These are phyloP conservation scores for Yamadazyma philogaea DNA, from an alignment of 805 yeast genomes.

Conservation along the genomic window DNA sequence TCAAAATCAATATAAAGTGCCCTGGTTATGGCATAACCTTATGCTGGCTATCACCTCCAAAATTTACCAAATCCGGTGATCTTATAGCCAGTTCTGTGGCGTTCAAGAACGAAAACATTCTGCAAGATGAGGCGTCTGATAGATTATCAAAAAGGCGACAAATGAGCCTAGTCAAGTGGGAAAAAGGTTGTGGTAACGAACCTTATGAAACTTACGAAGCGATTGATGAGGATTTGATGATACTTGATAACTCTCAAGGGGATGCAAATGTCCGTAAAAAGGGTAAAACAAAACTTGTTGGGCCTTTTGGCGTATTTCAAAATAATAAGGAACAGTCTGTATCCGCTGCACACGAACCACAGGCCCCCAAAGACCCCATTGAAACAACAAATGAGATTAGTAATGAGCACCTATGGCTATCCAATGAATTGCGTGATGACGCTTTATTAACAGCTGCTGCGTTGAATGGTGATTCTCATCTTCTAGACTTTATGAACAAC, in stretches of 20 bases:
- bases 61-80: conserved; percentile 27
- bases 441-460: conserved; percentile 75
- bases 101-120: conserved; percentile 20
- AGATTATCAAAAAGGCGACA: conserved; percentile 62
- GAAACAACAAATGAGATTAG: conserved; percentile 1
- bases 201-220: conserved; percentile 75
- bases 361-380: conserved; percentile 4
- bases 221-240: conserved; percentile 67
- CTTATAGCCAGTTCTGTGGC: conserved; percentile 29
- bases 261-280: conserved; percentile 31
- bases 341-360: conserved; percentile 9
- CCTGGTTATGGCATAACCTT: conserved; percentile 82
- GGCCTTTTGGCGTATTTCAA: conserved; percentile 82
- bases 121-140: conserved; percentile 25
- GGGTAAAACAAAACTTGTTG: conserved; percentile 52
- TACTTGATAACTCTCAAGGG: conserved; percentile 47
- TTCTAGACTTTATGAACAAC: conserved; percentile 48
- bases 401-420: conserved; percentile 61
- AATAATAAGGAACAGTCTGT: conserved; percentile 14
- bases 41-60: conserved; percentile 63
- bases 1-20: conserved; percentile 62
- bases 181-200: conserved; percentile 37
- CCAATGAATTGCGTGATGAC: conserved; percentile 68
- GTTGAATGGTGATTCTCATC: conserved; percentile 55
- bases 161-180: conserved; percentile 72